Percentiles rank a stretch among this genome's conserved stretches.
These are phyloP conservation scores for Aspergillus unguis DNA, from an alignment of 2,329 filamentous ascomycete species.

Conservation along the genomic window DNA sequence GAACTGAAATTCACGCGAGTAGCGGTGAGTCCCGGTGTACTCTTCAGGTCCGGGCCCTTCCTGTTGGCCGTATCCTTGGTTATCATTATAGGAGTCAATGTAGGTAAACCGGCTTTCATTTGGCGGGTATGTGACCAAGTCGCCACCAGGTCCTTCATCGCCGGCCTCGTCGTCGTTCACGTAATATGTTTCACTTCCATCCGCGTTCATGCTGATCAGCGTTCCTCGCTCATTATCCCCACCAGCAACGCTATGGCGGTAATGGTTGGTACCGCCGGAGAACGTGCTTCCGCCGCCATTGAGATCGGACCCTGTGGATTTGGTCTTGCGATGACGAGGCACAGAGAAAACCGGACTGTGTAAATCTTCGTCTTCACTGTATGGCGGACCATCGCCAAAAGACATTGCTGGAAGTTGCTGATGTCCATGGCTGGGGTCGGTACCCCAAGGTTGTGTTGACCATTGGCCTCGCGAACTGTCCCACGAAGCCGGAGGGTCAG, in stretches of 20 bases:
- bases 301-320: conserved; percentile 50
- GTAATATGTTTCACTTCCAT: conserved; percentile 73
- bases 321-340: conserved; percentile 81
- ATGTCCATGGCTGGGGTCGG: conserved; percentile 54
- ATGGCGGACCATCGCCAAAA: conserved; percentile 84
- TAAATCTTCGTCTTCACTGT: conserved; percentile 92
- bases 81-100: conserved; percentile 42
- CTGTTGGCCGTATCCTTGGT: conserved; percentile 33
- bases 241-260: conserved; percentile 37
- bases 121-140: conserved; percentile 74
- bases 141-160: conserved; percentile 69
- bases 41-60: conserved; percentile 41
- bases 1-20: conserved; percentile 89
- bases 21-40: conserved; percentile 64
- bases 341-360: conserved; percentile 84
- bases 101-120: conserved; percentile 59
- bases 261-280: conserved; percentile 40
- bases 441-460: conserved; percentile 49
- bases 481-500: conserved; percentile 71
- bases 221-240: conserved; percentile 63
- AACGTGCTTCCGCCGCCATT: conserved; percentile 48
- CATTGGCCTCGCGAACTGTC: conserved; percentile 62
- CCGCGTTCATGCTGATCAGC: conserved; percentile 63
- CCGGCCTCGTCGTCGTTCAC: conserved; percentile 61
- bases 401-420: conserved; percentile 77